These are phyloP conservation scores for Aspergillus fructus DNA, from an alignment of 2,329 filamentous ascomycete genomes.

Conservation along the genomic window DNA sequence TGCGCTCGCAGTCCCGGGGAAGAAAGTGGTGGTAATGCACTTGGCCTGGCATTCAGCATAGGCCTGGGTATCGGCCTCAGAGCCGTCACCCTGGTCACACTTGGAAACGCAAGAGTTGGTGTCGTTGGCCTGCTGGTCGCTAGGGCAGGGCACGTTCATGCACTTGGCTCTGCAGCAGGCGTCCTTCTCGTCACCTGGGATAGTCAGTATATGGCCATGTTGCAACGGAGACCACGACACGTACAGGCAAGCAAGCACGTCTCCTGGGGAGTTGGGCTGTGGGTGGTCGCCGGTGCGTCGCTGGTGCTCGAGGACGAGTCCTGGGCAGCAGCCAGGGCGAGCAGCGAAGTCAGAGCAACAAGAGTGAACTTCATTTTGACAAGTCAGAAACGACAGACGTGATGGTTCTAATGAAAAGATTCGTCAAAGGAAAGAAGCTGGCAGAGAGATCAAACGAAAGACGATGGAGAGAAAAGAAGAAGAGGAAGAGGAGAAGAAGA, in stretches of 20 bases:
- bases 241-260: slow-evolving; percentile 39
- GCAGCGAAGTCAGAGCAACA: slow-evolving; percentile 46
- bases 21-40: slow-evolving; percentile 53
- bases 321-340: slow-evolving; percentile 47
- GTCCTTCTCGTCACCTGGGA: slow-evolving; percentile 43
- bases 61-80: slow-evolving; percentile 43
- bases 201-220: background rate
- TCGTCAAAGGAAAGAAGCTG: slow-evolving; percentile 6
- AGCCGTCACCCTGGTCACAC: slow-evolving; percentile 55
- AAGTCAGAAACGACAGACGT: slow-evolving; percentile 16
- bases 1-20: slow-evolving; percentile 31
- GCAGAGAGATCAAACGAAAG: slow-evolving; percentile 10
- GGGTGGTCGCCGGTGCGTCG: slow-evolving; percentile 29
- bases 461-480: slow-evolving; percentile 13
- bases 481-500: slow-evolving; percentile 7
- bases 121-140: slow-evolving; percentile 49
- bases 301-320: slow-evolving; percentile 22
- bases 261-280: slow-evolving; percentile 33
- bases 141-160: slow-evolving; percentile 53
- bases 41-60: slow-evolving; percentile 50
- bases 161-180: slow-evolving; percentile 54
- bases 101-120: slow-evolving; percentile 53
- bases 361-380: slow-evolving; percentile 44
- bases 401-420: background rate
- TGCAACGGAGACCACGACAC: background rate